phyloP scores from a whole-genome alignment of 306 rosid genomes.

The Trifolium subterraneum region DNA sequence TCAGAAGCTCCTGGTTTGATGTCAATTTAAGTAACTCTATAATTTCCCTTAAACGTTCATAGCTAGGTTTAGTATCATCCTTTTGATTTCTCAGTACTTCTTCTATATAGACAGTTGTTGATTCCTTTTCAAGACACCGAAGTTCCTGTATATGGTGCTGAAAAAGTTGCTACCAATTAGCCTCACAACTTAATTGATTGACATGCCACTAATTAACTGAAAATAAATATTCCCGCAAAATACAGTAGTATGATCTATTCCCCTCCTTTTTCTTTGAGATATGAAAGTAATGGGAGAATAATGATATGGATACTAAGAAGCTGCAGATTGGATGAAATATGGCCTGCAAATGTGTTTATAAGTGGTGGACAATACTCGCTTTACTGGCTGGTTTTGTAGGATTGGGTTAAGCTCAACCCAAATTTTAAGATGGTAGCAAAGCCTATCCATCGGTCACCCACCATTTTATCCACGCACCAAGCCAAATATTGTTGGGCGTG shows the following conservation, averaged over 20 bases:
- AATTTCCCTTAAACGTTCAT: conserved; percentile 62
- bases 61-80: conserved; percentile 52
- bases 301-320: not conserved
- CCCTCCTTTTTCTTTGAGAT: not conserved
- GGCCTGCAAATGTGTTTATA: not conserved
- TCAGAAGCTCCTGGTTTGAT: conserved; percentile 77
- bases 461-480: not conserved
- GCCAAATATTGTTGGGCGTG: not conserved
- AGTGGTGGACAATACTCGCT: not conserved
- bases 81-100: conserved; percentile 66
- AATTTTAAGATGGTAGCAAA: not conserved
- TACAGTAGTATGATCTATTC: not conserved
- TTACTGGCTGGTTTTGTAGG: not conserved
- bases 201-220: conserved; percentile 31
- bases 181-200: conserved; percentile 33
- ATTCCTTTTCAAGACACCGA: conserved; percentile 66
- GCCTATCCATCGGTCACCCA: not conserved
- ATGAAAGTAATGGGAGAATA: not conserved
- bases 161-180: conserved; percentile 49
- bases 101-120: conserved; percentile 64
- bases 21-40: conserved; percentile 63
- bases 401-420: not conserved
- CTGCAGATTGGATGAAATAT: not conserved
- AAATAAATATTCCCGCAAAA: not conserved
- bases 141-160: conserved; percentile 76